Evolutionary conservation across 108 stramenopile genomes (phyloP).

Genomic region (Aureococcus anophagefferens): DNA sequence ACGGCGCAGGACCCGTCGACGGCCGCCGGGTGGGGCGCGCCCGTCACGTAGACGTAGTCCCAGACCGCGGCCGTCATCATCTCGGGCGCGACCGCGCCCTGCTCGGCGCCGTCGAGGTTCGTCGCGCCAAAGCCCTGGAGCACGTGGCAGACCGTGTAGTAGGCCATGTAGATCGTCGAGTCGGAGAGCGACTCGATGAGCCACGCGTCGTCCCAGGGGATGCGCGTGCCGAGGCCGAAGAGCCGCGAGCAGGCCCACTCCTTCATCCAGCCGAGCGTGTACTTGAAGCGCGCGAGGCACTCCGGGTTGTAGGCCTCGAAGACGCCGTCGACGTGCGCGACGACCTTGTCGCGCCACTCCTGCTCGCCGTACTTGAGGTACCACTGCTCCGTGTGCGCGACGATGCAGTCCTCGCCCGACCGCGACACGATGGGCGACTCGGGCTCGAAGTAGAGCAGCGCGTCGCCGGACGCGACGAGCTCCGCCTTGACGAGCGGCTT

Average conservation of each 20-base stretch:
- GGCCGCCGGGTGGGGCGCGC: slow-evolving; percentile 60
- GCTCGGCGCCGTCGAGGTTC: slow-evolving; percentile 71
- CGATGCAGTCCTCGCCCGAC: slow-evolving; percentile 94
- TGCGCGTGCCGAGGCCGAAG: slow-evolving; percentile 87
- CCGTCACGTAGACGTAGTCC: slow-evolving; percentile 77
- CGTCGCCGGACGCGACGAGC: slow-evolving; percentile 81
- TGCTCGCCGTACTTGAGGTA: slow-evolving; percentile 95
- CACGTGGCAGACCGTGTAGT: slow-evolving; percentile 87
- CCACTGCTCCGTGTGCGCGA: slow-evolving; percentile 98
- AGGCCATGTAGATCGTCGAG: slow-evolving; percentile 98
- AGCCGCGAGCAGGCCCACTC: slow-evolving; percentile 97
- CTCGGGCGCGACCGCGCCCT: slow-evolving; percentile 65
- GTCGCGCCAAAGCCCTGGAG: slow-evolving; percentile 65
- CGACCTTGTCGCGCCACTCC: slow-evolving; percentile 49
- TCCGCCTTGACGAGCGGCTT: slow-evolving; percentile 82
- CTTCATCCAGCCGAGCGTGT: slow-evolving; percentile 84
- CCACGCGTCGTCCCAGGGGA: slow-evolving; percentile 94
- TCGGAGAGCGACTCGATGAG: slow-evolving; percentile 95
- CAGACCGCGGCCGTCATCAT: slow-evolving; percentile 76
- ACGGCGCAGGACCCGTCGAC: slow-evolving; percentile 57
- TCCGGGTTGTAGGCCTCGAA: slow-evolving; percentile 78
- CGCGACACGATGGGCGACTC: slow-evolving; percentile 82
- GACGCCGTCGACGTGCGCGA: slow-evolving; percentile 65
- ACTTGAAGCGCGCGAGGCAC: slow-evolving; percentile 65
- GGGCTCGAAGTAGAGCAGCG: slow-evolving; percentile 89